Evolutionary conservation across 768 basidiomycete species (phyloP).

Genomic region (Hortiboletus campestris): DNA sequence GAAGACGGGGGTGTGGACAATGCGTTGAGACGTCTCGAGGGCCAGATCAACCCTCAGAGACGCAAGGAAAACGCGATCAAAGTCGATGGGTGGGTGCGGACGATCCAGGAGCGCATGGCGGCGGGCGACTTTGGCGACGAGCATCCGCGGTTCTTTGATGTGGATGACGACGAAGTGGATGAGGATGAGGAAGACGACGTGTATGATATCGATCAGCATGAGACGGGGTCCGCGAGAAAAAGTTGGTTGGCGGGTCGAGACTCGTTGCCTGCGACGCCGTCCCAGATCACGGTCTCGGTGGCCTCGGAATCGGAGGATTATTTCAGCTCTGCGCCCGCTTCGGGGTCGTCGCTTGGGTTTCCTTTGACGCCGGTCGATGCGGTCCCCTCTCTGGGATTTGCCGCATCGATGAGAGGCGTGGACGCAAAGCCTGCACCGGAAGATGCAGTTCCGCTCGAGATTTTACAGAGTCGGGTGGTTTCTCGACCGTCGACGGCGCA

Average conservation of each 20-base stretch:
- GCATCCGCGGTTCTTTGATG: slow-evolving; percentile 52
- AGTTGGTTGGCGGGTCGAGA: slow-evolving; percentile 3
- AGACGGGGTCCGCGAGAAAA: slow-evolving; percentile 26
- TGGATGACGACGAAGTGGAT: slow-evolving; percentile 37
- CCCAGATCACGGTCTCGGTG: slow-evolving; percentile 20
- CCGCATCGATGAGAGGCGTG: slow-evolving; percentile 32
- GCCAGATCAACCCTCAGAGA: slow-evolving; percentile 73
- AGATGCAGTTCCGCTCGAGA: slow-evolving; percentile 66
- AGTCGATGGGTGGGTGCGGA: slow-evolving; percentile 80
- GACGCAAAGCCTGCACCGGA: slow-evolving; percentile 54
- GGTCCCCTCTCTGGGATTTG: slow-evolving; percentile 1
- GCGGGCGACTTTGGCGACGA: slow-evolving; percentile 65
- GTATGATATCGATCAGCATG: slow-evolving; percentile 31
- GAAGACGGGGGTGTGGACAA: slow-evolving; percentile 81
- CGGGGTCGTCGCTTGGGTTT: slow-evolving; percentile 15
- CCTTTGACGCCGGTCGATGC: slow-evolving; percentile 17
- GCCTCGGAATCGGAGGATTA: slow-evolving; percentile 24
- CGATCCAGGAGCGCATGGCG: slow-evolving; percentile 63
- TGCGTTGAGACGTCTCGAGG: slow-evolving; percentile 78
- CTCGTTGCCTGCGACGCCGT: slow-evolving; percentile 18
- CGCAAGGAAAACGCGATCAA: slow-evolving; percentile 71
- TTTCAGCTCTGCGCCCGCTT: slow-evolving; percentile 16
- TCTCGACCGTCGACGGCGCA: slow-evolving; percentile 35
- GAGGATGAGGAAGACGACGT: slow-evolving; percentile 33
- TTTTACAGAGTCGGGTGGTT: slow-evolving; percentile 57